These are phyloP conservation scores for Penicillium canariense DNA, from an alignment of 495 filamentous ascomycete species.

Conservation along the genomic window DNA sequence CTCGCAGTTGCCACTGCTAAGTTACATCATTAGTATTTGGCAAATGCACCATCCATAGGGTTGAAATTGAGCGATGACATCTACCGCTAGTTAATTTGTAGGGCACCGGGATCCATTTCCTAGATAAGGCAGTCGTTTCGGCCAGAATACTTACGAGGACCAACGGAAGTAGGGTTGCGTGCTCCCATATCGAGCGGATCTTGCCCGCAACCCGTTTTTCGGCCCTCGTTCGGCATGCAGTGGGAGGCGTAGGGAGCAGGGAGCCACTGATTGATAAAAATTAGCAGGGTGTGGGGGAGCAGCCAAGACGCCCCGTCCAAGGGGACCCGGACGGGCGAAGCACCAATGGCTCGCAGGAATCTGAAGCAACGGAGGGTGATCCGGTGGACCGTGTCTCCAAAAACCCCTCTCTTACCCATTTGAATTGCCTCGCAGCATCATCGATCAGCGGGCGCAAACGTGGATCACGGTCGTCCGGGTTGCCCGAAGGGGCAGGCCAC, in stretches of 20 bases:
- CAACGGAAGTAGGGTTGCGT: not conserved
- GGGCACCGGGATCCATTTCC: not conserved
- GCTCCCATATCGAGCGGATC: slow-evolving; percentile 1
- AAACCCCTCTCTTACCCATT: not conserved
- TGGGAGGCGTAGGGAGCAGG: slow-evolving; percentile 1
- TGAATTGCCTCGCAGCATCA: slow-evolving; percentile 13
- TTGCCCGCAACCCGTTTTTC: slow-evolving; percentile 21
- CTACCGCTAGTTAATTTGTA: not conserved
- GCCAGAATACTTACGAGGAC: not conserved
- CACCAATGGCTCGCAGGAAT: slow-evolving; percentile 6
- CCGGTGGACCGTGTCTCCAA: slow-evolving; percentile 8
- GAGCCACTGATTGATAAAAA: slow-evolving; percentile 34
- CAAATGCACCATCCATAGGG: not conserved
- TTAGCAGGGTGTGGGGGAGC: slow-evolving; percentile 5
- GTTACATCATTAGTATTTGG: not conserved
- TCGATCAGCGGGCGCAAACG: slow-evolving; percentile 7
- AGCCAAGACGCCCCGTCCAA: slow-evolving; percentile 8
- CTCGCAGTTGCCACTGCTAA: not conserved
- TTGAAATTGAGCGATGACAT: not conserved
- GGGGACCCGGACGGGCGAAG: not conserved
- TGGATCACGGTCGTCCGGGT: slow-evolving; percentile 13
- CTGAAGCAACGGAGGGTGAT: not conserved
- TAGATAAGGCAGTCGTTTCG: not conserved
- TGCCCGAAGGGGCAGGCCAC: slow-evolving; percentile 11
- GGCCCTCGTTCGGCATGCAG: slow-evolving; percentile 14